Conservation (phyloP, 2,329 filamentous ascomycete species). For the Ascosphaera aggregata region DNA sequence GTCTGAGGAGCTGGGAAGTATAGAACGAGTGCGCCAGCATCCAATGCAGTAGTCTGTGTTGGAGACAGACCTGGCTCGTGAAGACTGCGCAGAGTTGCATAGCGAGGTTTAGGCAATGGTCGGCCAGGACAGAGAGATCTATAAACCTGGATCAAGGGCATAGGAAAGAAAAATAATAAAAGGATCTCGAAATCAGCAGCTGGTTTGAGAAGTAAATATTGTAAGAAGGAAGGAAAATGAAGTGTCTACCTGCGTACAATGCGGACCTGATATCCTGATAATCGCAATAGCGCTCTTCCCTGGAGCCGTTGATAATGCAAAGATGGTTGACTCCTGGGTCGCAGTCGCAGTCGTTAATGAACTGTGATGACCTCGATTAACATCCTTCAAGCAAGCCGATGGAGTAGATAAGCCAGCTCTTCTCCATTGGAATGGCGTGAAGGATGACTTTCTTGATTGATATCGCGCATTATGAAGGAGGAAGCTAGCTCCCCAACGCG, state of each 20-base stretch:
- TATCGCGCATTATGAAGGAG: slow-evolving; percentile 5
- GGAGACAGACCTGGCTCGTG: slow-evolving; percentile 30
- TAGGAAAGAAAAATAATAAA: not conserved
- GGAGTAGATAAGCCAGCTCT: not conserved
- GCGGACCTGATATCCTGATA: slow-evolving; percentile 62
- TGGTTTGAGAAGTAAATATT: not conserved
- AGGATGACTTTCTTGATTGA: slow-evolving; percentile 7
- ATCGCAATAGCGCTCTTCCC: slow-evolving; percentile 81
- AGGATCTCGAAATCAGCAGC: not conserved
- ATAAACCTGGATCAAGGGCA: slow-evolving; percentile 32
- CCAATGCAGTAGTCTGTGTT: slow-evolving; percentile 28
- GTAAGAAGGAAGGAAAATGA: not conserved
- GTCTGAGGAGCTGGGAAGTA: slow-evolving; percentile 64
- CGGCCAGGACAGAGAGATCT: slow-evolving; percentile 34
- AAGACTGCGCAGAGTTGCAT: slow-evolving; percentile 52
- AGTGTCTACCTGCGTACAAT: slow-evolving; percentile 36
- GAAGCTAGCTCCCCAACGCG: not conserved
- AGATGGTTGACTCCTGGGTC: slow-evolving; percentile 41
- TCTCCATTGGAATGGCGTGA: slow-evolving; percentile 5
- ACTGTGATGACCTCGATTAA: not conserved
- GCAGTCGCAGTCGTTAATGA: not conserved
- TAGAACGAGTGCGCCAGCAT: slow-evolving; percentile 57
- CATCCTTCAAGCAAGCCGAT: no score
- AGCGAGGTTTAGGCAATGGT: slow-evolving; percentile 31
- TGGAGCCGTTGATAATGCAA: slow-evolving; percentile 68